Conservation (phyloP, 129 eudicot genomes). For the Daucus carota region DH1_v3.0 NC_030386.2:4983001-4983500, state of each 20-base stretch:
- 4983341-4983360: slow-evolving; percentile 2
- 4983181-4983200: neutral
- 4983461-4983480: too few species aligned
- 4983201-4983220: neutral
- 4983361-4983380: neutral
- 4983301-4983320: neutral
- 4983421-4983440: too few species aligned
- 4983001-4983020: slow-evolving; percentile 1
- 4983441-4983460: too few species aligned
- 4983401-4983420: neutral
- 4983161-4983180: neutral
- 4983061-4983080: neutral
- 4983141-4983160: slow-evolving; percentile 5
- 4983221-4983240: neutral
- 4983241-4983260: too few species aligned
- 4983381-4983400: neutral
- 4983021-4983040: neutral
- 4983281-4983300: neutral
- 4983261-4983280: neutral
- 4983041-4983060: neutral
- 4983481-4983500: too few species aligned
- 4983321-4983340: neutral
- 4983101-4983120: neutral
- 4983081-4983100: neutral
- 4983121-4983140: slow-evolving; percentile 8